Conservation (phyloP, 768 basidiomycete genomes). For the Trametes cubensis region DNA sequence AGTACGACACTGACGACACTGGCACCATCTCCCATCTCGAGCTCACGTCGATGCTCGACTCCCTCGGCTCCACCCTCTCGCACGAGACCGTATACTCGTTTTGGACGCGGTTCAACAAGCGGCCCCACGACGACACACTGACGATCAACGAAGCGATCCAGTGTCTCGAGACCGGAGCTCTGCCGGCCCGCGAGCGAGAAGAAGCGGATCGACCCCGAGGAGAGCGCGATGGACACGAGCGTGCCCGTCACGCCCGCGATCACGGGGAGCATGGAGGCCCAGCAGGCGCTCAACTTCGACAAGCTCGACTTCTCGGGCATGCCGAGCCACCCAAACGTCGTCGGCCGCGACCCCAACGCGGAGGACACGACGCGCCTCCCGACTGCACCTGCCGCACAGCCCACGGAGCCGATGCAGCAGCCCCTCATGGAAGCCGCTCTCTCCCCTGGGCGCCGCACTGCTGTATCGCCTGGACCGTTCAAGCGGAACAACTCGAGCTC, state of each 20-base stretch:
- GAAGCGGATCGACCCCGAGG: conserved; percentile 59
- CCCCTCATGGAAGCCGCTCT: conserved; percentile 37
- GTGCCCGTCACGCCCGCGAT: conserved; percentile 56
- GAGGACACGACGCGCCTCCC: conserved; percentile 22
- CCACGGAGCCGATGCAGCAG: conserved; percentile 52
- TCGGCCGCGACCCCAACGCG: conserved; percentile 5
- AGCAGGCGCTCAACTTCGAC: conserved; percentile 44
- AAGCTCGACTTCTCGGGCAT: conserved; percentile 67
- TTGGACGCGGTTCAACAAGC: conserved; percentile 72
- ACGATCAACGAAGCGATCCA: conserved; percentile 78
- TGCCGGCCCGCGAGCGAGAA: conserved; percentile 73
- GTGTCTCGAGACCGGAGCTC: conserved; percentile 85
- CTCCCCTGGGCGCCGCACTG: conserved; percentile 30
- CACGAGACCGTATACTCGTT: conserved; percentile 77
- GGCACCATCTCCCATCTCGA: conserved; percentile 77
- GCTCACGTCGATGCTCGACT: conserved; percentile 93
- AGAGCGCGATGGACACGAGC: conserved; percentile 47
- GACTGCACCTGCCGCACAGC: conserved; percentile 31
- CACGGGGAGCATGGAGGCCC: conserved; percentile 45
- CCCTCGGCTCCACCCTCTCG: conserved; percentile 91
- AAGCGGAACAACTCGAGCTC: conserved; percentile 42
- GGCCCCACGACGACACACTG: conserved; percentile 67
- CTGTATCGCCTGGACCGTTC: conserved; percentile 20
- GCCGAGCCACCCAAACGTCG: conserved; percentile 33
- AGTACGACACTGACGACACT: conserved; percentile 90